phyloP scores from a whole-genome alignment of 2,329 filamentous ascomycete genomes.

The Endocalyx cinctus region DNA sequence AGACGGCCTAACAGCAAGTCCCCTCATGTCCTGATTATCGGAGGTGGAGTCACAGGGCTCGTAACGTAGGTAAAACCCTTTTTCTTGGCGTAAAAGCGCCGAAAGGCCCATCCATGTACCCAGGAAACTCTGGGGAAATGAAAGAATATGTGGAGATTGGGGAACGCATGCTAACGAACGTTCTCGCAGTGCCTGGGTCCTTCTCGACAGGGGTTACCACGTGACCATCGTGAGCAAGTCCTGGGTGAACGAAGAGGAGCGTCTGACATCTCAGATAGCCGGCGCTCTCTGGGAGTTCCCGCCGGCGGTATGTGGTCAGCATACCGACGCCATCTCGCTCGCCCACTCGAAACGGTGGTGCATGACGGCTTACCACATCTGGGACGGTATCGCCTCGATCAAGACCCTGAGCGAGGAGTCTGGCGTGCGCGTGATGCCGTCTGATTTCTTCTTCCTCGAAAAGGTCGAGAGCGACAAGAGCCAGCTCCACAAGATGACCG shows the following conservation, averaged over 20 bases:
- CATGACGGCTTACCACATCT: conserved; percentile 37
- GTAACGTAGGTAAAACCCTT: conserved; percentile 19
- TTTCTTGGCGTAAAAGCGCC: background rate
- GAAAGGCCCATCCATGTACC: too few species aligned
- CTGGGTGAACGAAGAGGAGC: conserved; percentile 33
- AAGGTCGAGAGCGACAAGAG: conserved; percentile 27
- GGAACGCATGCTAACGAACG: conserved; percentile 4
- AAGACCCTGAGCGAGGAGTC: conserved; percentile 25
- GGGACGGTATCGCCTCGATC: conserved; percentile 33
- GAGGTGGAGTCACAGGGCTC: conserved; percentile 28
- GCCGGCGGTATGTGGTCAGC: conserved; percentile 39
- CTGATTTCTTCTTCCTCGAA: conserved; percentile 35
- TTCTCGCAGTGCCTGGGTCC: conserved; percentile 31
- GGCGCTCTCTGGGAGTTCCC: conserved; percentile 44
- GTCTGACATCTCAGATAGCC: conserved; percentile 41
- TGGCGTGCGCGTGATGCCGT: conserved; percentile 33
- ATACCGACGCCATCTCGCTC: conserved; percentile 35
- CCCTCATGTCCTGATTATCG: conserved; percentile 25
- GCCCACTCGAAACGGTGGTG: conserved; percentile 36
- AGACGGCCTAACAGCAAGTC: conserved; percentile 20
- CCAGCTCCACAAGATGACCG: conserved; percentile 33
- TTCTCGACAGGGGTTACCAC: conserved; percentile 38
- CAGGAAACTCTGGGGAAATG: too few species aligned
- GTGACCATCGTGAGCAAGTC: conserved; percentile 40
- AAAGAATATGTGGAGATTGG: conserved; percentile 3